phyloP scores from a whole-genome alignment of 768 basidiomycete genomes.

The Sporobolomyces roseus region DNA sequence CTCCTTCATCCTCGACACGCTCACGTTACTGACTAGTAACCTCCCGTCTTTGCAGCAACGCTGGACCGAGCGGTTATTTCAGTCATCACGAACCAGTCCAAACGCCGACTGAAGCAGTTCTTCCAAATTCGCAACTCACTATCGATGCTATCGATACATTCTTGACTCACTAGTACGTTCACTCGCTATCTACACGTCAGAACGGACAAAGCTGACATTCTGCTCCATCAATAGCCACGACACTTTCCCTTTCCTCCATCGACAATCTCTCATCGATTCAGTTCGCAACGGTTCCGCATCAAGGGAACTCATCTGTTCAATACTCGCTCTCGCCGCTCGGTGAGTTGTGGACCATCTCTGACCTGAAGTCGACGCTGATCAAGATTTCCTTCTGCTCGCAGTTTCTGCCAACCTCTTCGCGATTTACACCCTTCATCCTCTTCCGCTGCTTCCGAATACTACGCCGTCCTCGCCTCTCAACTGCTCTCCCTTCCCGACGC shows the following conservation, averaged over 20 bases:
- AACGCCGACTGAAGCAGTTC: conserved; percentile 11
- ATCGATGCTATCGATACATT: conserved; percentile 25
- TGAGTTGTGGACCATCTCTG: background rate
- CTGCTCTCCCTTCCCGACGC: conserved; percentile 30
- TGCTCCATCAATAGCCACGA: conserved; percentile 23
- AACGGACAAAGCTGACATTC: background rate
- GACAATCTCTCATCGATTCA: conserved; percentile 11
- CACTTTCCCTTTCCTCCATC: conserved; percentile 38
- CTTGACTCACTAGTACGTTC: conserved; percentile 31
- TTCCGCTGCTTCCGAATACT: conserved; percentile 32
- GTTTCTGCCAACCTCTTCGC: conserved; percentile 27
- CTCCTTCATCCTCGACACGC: too few species aligned
- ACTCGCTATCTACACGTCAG: background rate
- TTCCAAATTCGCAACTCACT: conserved; percentile 12
- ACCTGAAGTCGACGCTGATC: too few species aligned
- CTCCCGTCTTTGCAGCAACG: background rate
- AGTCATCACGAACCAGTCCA: background rate
- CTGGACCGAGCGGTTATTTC: conserved; percentile 18
- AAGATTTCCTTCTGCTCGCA: background rate
- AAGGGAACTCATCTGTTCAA: conserved; percentile 34
- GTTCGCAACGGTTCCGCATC: conserved; percentile 18
- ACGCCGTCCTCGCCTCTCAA: conserved; percentile 32
- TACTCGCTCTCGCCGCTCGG: conserved; percentile 36
- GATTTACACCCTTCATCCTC: conserved; percentile 23
- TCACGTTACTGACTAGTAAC: too few species aligned